Evolutionary conservation across 345 rosid species (phyloP).

Genomic region (Durio zibethinus): DNA sequence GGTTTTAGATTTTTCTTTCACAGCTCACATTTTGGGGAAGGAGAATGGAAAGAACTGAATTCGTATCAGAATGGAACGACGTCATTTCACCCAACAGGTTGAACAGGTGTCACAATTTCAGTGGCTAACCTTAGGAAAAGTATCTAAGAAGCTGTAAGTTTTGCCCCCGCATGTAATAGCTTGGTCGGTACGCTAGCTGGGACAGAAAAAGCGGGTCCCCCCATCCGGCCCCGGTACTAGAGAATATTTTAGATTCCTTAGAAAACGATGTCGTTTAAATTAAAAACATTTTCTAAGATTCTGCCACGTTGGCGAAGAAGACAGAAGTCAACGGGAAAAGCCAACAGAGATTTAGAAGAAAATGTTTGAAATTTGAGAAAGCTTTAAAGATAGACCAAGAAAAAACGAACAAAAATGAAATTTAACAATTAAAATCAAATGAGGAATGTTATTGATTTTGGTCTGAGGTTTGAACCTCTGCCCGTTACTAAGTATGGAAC

Average conservation of each 20-base stretch:
- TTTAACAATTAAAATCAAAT: too few species aligned
- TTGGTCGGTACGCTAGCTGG: too few species aligned
- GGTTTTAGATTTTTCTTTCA: conserved; percentile 10
- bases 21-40: background rate
- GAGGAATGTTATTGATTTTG: too few species aligned
- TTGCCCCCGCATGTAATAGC: background rate
- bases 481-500: too few species aligned
- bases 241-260: background rate
- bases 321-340: background rate
- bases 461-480: too few species aligned
- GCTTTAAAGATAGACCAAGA: background rate
- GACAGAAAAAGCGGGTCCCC: too few species aligned
- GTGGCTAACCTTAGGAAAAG: too few species aligned
- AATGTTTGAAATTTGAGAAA: background rate
- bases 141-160: too few species aligned
- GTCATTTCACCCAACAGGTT: background rate
- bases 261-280: background rate
- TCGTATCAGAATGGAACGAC: background rate
- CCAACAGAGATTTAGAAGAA: background rate
- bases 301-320: background rate
- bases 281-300: background rate
- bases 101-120: too few species aligned
- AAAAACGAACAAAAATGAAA: background rate
- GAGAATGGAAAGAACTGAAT: background rate
- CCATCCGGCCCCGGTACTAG: too few species aligned